phyloP scores from a whole-genome alignment of 768 basidiomycete species.

The Suillus sp. region DNA sequence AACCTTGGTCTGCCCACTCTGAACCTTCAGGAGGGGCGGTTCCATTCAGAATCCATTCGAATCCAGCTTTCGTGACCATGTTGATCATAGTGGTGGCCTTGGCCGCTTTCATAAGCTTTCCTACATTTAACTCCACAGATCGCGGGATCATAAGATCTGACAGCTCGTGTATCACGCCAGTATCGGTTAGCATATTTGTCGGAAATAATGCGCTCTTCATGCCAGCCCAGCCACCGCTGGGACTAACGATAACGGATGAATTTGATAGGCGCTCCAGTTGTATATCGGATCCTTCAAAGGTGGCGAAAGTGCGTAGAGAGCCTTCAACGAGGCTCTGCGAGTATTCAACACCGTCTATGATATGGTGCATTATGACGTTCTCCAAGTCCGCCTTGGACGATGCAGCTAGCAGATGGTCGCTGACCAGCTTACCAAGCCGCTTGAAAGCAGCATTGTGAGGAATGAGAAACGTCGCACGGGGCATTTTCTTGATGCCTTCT shows the following conservation, averaged over 20 bases:
- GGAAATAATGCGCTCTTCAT: conserved; percentile 61
- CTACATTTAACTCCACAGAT: conserved; percentile 80
- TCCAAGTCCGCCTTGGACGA: conserved; percentile 80
- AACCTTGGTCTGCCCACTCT: conserved; percentile 55
- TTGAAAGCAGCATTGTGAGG: conserved; percentile 91
- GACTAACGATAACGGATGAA: conserved; percentile 46
- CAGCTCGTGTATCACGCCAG: conserved; percentile 90
- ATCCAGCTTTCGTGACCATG: conserved; percentile 78
- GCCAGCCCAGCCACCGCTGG: conserved; percentile 80
- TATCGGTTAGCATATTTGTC: conserved; percentile 77
- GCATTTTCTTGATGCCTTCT: conserved; percentile 60
- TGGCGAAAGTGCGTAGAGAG: conserved; percentile 72
- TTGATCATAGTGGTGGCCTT: conserved; percentile 88
- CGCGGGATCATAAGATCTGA: conserved; percentile 86
- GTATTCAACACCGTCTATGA: conserved; percentile 76
- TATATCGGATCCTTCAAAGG: conserved; percentile 84
- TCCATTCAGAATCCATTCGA: conserved; percentile 91
- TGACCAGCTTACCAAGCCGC: conserved; percentile 80
- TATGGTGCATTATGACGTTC: conserved; percentile 86
- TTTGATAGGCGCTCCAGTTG: conserved; percentile 66
- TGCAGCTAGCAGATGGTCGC: conserved; percentile 79
- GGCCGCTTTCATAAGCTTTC: conserved; percentile 89
- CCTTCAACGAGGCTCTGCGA: conserved; percentile 59
- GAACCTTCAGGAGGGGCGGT: conserved; percentile 74
- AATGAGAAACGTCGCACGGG: conserved; percentile 79